Base-by-base conservation (phyloP, 805 yeast genomes). In the Monosporozyma solicola region DNA sequence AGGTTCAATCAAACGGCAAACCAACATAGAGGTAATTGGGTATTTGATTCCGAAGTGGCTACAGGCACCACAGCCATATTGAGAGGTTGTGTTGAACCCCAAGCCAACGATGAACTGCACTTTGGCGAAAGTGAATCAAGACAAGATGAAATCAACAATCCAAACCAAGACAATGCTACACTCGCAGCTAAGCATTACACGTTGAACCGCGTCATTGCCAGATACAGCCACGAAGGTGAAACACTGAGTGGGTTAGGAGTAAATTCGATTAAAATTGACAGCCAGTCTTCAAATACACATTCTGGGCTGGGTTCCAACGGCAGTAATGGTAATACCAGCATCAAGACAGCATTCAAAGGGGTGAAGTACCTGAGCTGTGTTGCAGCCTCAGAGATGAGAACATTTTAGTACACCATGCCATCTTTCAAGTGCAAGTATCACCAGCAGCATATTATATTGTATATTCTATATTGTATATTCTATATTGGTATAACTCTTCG, bases 211-310 rank as follows among this genome's bases (percentile, higher is more conserved):
- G 55, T 59, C 29, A 71, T 75, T 20, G 64, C 85, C 8, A 67
- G 74, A 5, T 89, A 85, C 61, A 57, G 72, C 10, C 75, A 83
- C 58, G 96, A 50, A 27, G 43, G 43, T 0, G 73, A 78, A 7
- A 74, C 87, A 2, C 87, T 94, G 1, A 85, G 95, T 65, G 90
- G 92, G 0, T 70, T 86, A 44, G 80, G 79, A 59, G 85, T 90
- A 2, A 84, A 80, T 11, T 74, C 84, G 31, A 69, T 90, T 55
- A 78, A 80, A 60, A 77, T 88, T 16, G 60, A 74, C 53, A 78
- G 79, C 5, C 81, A 54, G 20, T 53, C 13, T 4, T 32, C 35
- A 9, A 3, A 9, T 9, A 11, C 35, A 4, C 15, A 9, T 3
- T 32, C 35, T 32, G 31, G 13, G 15, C 3, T 13, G 22, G 15